Conservation (phyloP, 2,329 filamentous ascomycete species). For the Diplodia sapinea region DNA sequence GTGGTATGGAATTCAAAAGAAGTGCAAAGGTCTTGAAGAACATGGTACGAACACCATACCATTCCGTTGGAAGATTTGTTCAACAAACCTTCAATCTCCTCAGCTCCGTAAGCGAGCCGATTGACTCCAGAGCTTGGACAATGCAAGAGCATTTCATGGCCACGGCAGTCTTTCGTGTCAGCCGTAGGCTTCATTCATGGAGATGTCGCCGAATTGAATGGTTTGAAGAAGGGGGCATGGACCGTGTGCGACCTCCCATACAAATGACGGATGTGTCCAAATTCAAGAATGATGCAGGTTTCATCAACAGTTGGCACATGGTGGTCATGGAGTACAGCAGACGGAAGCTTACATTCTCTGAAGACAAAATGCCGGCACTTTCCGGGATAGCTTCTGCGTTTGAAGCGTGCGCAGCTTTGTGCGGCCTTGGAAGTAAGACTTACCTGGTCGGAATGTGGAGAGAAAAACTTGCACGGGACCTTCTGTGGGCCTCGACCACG, state of each 20-base stretch:
- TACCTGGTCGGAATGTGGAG: background rate
- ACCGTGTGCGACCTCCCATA: background rate
- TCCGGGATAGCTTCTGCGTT: background rate
- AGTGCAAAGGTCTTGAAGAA: background rate
- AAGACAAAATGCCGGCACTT: background rate
- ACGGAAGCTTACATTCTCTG: background rate
- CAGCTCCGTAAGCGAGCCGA: background rate
- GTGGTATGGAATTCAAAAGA: background rate
- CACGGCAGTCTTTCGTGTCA: background rate
- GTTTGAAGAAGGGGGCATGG: background rate
- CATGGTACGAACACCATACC: background rate
- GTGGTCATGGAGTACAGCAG: background rate
- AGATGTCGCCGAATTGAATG: background rate
- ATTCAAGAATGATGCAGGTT: background rate
- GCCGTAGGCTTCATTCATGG: background rate
- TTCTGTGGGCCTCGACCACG: background rate
- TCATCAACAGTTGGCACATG: background rate
- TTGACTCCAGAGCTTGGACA: background rate
- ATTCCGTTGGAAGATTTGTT: background rate
- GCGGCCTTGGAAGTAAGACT: background rate
- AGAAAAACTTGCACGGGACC: background rate
- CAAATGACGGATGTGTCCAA: background rate
- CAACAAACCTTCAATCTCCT: background rate
- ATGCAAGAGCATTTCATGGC: background rate
- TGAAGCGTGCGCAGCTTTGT: background rate